phyloP scores from a whole-genome alignment of 768 basidiomycete genomes.

The Lentinula guzmanii region DNA sequence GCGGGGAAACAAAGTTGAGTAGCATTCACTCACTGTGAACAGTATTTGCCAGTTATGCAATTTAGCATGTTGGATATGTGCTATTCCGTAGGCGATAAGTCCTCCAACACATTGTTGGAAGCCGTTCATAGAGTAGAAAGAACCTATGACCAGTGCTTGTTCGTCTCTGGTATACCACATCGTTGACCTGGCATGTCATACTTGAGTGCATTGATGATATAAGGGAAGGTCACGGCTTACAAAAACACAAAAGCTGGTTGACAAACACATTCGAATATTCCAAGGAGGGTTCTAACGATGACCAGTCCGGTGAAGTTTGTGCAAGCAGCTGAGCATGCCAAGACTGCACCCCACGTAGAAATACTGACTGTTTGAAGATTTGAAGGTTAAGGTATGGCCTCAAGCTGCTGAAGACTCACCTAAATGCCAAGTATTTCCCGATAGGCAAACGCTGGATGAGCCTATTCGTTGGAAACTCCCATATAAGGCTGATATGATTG shows the following conservation, averaged over 20 bases:
- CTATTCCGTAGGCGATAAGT: conserved; percentile 43
- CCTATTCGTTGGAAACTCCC: conserved; percentile 44
- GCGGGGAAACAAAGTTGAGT: background rate
- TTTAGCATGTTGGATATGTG: conserved; percentile 31
- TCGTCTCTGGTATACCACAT: conserved; percentile 51
- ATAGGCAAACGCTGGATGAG: conserved; percentile 43
- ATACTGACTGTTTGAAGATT: conserved; percentile 16
- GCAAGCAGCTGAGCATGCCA: conserved; percentile 44
- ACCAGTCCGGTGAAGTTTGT: conserved; percentile 37
- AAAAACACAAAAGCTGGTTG: conserved; percentile 43
- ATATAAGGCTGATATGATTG: conserved; percentile 21
- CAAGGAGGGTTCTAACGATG: conserved; percentile 40
- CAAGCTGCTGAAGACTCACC: conserved; percentile 19
- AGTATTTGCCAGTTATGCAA: conserved; percentile 48
- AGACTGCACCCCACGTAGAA: conserved; percentile 37
- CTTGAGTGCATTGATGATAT: background rate
- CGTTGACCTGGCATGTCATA: conserved; percentile 25
- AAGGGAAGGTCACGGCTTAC: conserved; percentile 14
- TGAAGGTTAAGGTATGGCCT: background rate
- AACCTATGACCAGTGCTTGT: conserved; percentile 39
- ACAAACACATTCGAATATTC: conserved; percentile 42
- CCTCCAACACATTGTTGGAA: conserved; percentile 45
- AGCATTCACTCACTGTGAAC: conserved; percentile 25
- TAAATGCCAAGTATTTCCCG: conserved; percentile 42
- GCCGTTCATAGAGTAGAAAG: conserved; percentile 42